Conservation (phyloP, 306 rosid species). For the Astragalus membranaceus region DNA sequence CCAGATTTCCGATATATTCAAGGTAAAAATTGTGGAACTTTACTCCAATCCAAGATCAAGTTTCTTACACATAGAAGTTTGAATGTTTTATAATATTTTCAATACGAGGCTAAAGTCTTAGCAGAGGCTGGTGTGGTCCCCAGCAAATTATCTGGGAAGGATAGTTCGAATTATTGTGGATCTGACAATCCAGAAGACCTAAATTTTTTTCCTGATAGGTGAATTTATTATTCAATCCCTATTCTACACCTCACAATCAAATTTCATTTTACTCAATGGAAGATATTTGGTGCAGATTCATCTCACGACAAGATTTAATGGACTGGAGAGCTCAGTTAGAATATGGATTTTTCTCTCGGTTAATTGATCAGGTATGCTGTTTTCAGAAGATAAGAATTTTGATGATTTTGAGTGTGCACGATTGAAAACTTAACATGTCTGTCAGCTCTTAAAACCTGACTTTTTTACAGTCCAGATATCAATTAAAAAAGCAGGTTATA, state of each 20-base stretch:
- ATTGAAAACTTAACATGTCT: slow-evolving; percentile 30
- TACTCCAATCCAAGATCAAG: not conserved
- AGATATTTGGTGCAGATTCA: slow-evolving; percentile 48
- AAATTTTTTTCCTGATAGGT: slow-evolving; percentile 73
- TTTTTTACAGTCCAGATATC: slow-evolving; percentile 97
- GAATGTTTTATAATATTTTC: slow-evolving; percentile 14
- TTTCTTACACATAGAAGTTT: slow-evolving; percentile 14
- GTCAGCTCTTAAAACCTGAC: slow-evolving; percentile 72
- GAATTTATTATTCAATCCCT: not conserved
- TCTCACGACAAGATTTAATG: slow-evolving; percentile 77
- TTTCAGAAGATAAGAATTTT: not conserved
- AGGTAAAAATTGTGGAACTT: slow-evolving; percentile 41
- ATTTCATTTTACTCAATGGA: slow-evolving; percentile 15
- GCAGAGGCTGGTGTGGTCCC: slow-evolving; percentile 87
- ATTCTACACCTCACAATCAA: not conserved
- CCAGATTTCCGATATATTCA: slow-evolving; percentile 69
- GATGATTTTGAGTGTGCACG: not conserved
- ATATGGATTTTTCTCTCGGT: slow-evolving; percentile 46
- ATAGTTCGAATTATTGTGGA: slow-evolving; percentile 23
- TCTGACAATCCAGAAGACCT: slow-evolving; percentile 23
- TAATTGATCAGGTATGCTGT: slow-evolving; percentile 58
- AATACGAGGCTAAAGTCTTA: slow-evolving; percentile 43
- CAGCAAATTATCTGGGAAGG: slow-evolving; percentile 61
- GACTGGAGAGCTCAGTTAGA: slow-evolving; percentile 89
- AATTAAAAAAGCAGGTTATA: slow-evolving; percentile 63